These are phyloP conservation scores for Haplosporangium gracile DNA, from an alignment of 192 early-diverging fungal genomes.

Conservation along the genomic window DNA sequence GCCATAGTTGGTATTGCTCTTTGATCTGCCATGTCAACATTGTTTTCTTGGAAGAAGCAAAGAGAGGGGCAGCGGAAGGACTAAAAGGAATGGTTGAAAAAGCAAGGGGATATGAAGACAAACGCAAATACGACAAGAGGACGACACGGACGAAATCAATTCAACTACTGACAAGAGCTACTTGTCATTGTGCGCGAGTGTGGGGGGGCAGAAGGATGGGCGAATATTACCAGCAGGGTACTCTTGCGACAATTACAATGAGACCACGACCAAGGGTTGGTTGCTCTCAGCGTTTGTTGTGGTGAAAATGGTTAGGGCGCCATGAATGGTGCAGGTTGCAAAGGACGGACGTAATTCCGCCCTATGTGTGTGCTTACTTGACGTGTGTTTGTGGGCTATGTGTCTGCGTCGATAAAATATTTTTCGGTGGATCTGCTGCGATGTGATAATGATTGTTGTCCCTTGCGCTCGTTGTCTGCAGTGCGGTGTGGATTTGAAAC, in stretches of 20 bases:
- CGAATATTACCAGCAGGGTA: not conserved
- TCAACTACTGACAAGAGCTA: not conserved
- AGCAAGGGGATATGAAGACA: not conserved
- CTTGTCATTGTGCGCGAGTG: not conserved
- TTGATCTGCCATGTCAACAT: not conserved
- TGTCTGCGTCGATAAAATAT: not conserved
- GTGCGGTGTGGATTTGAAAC: constrained; percentile 7
- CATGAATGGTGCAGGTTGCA: not conserved
- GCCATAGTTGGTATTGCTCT: not conserved
- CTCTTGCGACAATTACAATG: not conserved
- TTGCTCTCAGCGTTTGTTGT: not conserved
- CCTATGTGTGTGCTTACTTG: not conserved
- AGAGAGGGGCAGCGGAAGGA: not conserved
- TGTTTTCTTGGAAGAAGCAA: not conserved
- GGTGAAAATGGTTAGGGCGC: not conserved
- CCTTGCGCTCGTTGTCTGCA: not conserved
- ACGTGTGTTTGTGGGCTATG: not conserved
- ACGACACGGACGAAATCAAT: not conserved
- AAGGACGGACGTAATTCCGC: not conserved
- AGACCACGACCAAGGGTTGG: not conserved
- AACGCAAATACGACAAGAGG: not conserved
- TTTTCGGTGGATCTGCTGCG: not conserved
- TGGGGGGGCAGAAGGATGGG: not conserved
- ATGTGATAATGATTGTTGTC: not conserved
- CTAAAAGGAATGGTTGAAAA: not conserved